Base-by-base conservation (phyloP, 169 alveolate species). In the Eimeria acervulina region DNA sequence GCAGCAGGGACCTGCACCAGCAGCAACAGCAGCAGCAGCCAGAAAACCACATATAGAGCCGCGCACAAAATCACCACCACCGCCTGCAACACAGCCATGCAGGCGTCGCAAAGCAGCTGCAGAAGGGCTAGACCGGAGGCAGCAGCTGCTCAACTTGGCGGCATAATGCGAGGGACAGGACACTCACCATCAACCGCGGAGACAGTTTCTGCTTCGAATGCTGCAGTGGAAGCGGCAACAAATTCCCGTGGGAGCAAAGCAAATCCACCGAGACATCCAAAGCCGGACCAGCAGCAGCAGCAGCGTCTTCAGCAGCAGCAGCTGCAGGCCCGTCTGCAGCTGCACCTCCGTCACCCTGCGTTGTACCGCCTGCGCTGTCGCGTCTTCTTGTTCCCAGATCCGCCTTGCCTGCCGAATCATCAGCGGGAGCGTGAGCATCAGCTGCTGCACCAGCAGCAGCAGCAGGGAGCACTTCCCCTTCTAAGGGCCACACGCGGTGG, bases 1-100 rank as follows among this genome's bases (percentile, higher is more conserved):
- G 70, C 70, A 4, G 95, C 88, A 19, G 95, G 95, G 26, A 91
- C 95, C 95, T 91, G 91, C 92, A 52, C 47, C 90, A 47, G 44
- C 70, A 80, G 40, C 66, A 80, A 36, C 76, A 59, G 80, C 31
- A 19, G 38, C 76, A 19, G 68, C 90, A 33, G 47, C 72, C n/a
- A 33, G 28, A 47, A 4, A 21, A 81, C 2, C 63, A 47, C 19
- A 40, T 40, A 38, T 4, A 42, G 40, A 5, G 68, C 90, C 72
- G 6, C 90, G 28, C 2, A 47, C 6, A 28, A 81, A 26, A 44
- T 36, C 55, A 76, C 55, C 0, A 47, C n/a, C 47, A 81, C 42
- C 47, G 47, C 78, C 17, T 42, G 90, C 52, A 81, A 4, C 31
- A 81, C 70, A 47, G 28, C 68, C 6, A 52, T 31, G 21, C 59